Conservation (phyloP, 345 rosid genomes). For the Salix koriyanagi region DNA sequence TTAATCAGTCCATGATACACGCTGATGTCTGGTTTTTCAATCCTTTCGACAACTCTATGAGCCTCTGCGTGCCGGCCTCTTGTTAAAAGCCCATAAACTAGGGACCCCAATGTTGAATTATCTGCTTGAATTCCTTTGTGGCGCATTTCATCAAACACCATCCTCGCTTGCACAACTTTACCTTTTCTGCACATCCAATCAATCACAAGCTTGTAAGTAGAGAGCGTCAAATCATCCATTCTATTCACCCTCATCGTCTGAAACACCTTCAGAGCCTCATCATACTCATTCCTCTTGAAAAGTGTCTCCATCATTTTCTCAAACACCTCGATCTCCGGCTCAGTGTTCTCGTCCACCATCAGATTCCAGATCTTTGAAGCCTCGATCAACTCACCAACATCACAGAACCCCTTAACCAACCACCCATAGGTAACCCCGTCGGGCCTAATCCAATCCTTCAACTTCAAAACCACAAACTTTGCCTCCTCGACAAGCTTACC, state of each 20-base stretch:
- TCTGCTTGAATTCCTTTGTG: conserved; percentile 53
- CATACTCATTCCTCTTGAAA: conserved; percentile 51
- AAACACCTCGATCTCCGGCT: conserved; percentile 48
- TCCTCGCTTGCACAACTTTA: conserved; percentile 38
- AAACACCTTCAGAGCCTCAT: conserved; percentile 62
- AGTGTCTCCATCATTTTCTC: conserved; percentile 62
- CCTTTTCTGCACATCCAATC: conserved; percentile 72
- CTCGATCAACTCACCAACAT: conserved; percentile 61
- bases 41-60: conserved; percentile 29
- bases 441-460: conserved; percentile 50
- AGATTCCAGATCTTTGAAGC: conserved; percentile 77
- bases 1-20: conserved; percentile 69
- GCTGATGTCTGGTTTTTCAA: conserved; percentile 54
- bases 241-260: conserved; percentile 47
- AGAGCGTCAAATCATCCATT: conserved; percentile 49
- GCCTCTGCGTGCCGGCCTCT: conserved; percentile 61
- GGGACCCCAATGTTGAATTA: conserved; percentile 37
- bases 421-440: conserved; percentile 53
- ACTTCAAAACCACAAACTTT: conserved; percentile 46
- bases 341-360: conserved; percentile 68
- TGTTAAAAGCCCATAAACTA: conserved; percentile 52
- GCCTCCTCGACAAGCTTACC: conserved; percentile 66
- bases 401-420: conserved; percentile 62
- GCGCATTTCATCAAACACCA: conserved; percentile 64
- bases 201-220: conserved; percentile 66